A percentile compares a stretch with the other conserved stretches of the same genome.
Evolutionary conservation across 2,329 filamentous ascomycete genomes (phyloP).

Genomic region (Basipetospora chlamydospora): DNA sequence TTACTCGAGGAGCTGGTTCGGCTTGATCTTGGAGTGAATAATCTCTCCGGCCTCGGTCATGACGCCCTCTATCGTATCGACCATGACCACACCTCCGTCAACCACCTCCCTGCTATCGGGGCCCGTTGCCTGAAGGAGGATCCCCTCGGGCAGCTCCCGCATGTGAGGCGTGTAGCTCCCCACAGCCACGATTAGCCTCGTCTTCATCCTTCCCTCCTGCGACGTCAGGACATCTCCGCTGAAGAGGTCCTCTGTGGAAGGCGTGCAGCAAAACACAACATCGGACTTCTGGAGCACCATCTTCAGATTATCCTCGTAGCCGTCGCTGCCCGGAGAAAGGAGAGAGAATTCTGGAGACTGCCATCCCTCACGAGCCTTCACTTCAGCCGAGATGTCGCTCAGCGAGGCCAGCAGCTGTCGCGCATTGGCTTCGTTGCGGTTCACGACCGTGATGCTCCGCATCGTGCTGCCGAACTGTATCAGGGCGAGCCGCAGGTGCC

Average conservation of each 20-base stretch:
- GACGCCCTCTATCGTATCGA: slow-evolving; percentile 66
- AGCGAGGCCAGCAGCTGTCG: neutral
- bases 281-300: slow-evolving; percentile 59
- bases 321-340: slow-evolving; percentile 56
- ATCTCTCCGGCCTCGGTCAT: slow-evolving; percentile 78
- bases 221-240: slow-evolving; percentile 58
- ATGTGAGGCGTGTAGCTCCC: slow-evolving; percentile 58
- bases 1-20: slow-evolving; percentile 67
- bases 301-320: slow-evolving; percentile 49
- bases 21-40: slow-evolving; percentile 58
- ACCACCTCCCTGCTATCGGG: slow-evolving; percentile 47
- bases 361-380: slow-evolving; percentile 47
- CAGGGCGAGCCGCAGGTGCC: slow-evolving; percentile 78
- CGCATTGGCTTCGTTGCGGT: slow-evolving; percentile 44
- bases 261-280: slow-evolving; percentile 81
- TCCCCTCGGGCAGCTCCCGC: slow-evolving; percentile 67
- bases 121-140: slow-evolving; percentile 49
- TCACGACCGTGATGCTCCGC: slow-evolving; percentile 70
- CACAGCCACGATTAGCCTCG: slow-evolving; percentile 56
- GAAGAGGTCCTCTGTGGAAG: slow-evolving; percentile 60
- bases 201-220: slow-evolving; percentile 53
- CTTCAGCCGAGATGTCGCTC: slow-evolving; percentile 31
- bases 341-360: slow-evolving; percentile 50
- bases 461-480: slow-evolving; percentile 58
- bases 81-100: slow-evolving; percentile 52